phyloP scores from a whole-genome alignment of 2,329 filamentous ascomycete species.

The Aspergillus glaucus region DNA sequence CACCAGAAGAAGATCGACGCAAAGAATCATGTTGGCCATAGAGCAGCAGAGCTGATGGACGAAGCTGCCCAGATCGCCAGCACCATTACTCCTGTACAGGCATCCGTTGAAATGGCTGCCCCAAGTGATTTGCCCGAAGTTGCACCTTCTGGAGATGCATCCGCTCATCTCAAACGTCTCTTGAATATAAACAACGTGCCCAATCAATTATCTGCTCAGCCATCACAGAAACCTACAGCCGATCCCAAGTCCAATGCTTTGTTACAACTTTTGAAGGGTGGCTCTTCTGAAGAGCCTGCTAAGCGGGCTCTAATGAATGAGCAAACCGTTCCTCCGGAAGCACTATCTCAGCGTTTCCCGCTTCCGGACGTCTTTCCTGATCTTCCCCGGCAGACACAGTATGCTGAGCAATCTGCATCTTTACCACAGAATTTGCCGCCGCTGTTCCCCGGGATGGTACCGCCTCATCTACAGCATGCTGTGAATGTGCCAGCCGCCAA shows the following conservation, averaged over 20 bases:
- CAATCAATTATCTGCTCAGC: constrained; percentile 7
- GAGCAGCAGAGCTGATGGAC: constrained; percentile 54
- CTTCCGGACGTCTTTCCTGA: constrained; percentile 40
- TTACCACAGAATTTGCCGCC: constrained; percentile 17
- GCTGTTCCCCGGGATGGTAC: constrained; percentile 7
- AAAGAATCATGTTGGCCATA: constrained; percentile 39
- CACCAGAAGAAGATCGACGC: constrained; percentile 70
- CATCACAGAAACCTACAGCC: constrained; percentile 14
- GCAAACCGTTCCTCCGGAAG: constrained; percentile 53
- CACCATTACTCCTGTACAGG: constrained; percentile 13
- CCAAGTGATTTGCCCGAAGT: constrained; percentile 39
- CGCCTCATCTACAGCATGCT: constrained; percentile 8
- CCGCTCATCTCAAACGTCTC: constrained; percentile 47
- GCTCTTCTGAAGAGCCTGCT: constrained; percentile 25
- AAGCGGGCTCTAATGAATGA: constrained; percentile 27
- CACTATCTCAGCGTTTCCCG: constrained; percentile 46
- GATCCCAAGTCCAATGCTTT: constrained; percentile 46
- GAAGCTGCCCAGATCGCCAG: constrained; percentile 35
- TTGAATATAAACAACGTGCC: constrained; percentile 32
- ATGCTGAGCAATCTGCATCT: constrained; percentile 23
- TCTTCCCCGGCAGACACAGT: constrained; percentile 28
- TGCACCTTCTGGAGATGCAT: constrained; percentile 37
- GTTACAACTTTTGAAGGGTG: constrained; percentile 49
- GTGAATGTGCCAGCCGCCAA: constrained; percentile 2
- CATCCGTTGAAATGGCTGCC: constrained; percentile 16